Evolutionary conservation across 768 basidiomycete genomes (phyloP), one percentile per base, ranked within the genome.

Genomic region (Gloeostereum incarnatum): DNA sequence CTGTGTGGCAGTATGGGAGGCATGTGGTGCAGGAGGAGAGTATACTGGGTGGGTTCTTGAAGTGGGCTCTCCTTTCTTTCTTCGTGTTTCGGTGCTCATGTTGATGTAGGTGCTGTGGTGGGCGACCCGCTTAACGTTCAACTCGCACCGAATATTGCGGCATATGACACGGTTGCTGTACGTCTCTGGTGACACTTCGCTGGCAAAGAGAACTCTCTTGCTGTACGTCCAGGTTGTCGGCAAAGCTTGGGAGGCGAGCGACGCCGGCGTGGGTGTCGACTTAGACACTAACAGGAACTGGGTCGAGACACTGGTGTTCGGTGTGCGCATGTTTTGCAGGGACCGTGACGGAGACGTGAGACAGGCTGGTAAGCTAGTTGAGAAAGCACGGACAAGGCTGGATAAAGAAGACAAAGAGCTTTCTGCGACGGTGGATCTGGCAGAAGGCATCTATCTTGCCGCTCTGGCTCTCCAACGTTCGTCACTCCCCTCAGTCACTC

Each of bases 51-150:
- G 84, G 86, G 75, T 86, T 13, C 70, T 90, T 37, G 87, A 91
- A 54, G 85, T 86, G 45, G 47, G 81, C 75, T 17, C 39, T 27
- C 10, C 33, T 44, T 31, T 19, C 35, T 26, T 42, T 34, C 33
- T 17, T 34, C 14, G 8, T 21, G n/a, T n/a, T 38, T 19, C 26
- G n/a, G 18, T 21, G 16, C 21, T 20, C 38, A 22, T 41, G 34
- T 40, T 29, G 31, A 35, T 16, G 23, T 55, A 87, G 85, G 73
- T 90, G 16, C 69, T 97, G 2, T 94, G 90, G 85, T 92, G 90
- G 90, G 84, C 90, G 1, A 92, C 90, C 6, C 78, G 82, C 16
- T 71, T 92, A 16, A 98, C 94, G 0, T 96, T 97, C 67, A 92
- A 96, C 52, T 93, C 88, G 0, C 83, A 82, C 43, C 75, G 79